A percentile compares a stretch with the other conserved stretches of the same genome.
Evolutionary conservation across 768 basidiomycete genomes (phyloP).

Genomic region (Coprinopsis strossmayeri): DNA sequence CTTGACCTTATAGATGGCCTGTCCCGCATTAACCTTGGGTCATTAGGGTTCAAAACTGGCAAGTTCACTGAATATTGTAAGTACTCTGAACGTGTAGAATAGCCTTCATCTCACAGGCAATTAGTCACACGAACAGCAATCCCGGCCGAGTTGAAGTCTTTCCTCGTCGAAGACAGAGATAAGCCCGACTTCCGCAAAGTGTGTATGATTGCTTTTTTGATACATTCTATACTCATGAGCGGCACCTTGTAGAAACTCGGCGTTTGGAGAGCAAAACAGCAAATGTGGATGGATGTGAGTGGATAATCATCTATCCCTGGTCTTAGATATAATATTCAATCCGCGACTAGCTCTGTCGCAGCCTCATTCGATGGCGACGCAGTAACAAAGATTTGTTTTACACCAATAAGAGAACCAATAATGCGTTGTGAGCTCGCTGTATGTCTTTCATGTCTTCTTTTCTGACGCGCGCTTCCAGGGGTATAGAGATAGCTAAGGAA

Average conservation of each 20-base stretch:
- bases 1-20: too few relatives aligned
- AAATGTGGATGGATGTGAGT: not conserved
- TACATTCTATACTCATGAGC: not conserved
- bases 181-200: not conserved
- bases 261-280: slow-evolving; percentile 15
- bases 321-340: not conserved
- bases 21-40: too few relatives aligned
- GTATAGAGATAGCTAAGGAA: slow-evolving; percentile 21
- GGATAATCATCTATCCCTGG: not conserved
- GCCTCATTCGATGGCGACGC: not conserved
- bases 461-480: slow-evolving; percentile 21
- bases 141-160: slow-evolving; percentile 19
- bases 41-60: too few relatives aligned
- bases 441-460: not conserved
- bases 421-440: slow-evolving; percentile 14
- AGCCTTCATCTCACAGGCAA: too few relatives aligned
- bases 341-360: not conserved
- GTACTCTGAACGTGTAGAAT: too few relatives aligned
- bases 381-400: not conserved
- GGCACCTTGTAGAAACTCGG: slow-evolving; percentile 6
- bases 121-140: slow-evolving; percentile 9
- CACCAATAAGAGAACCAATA: slow-evolving; percentile 11
- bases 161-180: not conserved
- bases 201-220: not conserved
- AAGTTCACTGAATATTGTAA: too few relatives aligned